Evolutionary conservation across 805 yeast species (phyloP), one percentile per base, ranked within the genome.

Genomic region (Metschnikowia kunwiensis): DNA sequence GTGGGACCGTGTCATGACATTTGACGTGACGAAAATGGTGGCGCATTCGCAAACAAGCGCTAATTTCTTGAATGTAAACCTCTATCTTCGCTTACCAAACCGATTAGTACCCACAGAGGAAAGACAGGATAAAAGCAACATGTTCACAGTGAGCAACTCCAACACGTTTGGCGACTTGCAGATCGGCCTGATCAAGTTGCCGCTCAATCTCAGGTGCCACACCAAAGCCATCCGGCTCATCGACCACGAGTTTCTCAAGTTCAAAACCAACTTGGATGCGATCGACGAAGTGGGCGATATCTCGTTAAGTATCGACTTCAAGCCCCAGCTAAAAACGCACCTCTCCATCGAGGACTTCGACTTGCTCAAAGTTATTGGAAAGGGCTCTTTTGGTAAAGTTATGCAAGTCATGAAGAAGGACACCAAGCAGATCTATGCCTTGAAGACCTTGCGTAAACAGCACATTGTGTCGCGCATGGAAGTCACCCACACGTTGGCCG

Each of bases 401-500:
- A 93, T 93, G 97, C 98, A 93, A 63, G 98, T 93, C 27, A 80
- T 88, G 46, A 93, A 93, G 64, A 86, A 86, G 51, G 98, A 93
- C 61, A 93, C 98, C 3, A 83, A 83, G 47, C 94, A 91, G 58
- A 81, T 93, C 16, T 93, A 93, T 60, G 98, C 98, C 1, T 69
- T 93, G 56, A 93, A 93, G 61, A 88, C 97, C 0, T 79, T 93
- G 45, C 74, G 97, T 51, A 93, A 93, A 59, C 86, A 95, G 13
- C 96, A 93, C 56, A 88, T 93, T 49, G 95, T 93, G 22, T 85
- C 94, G 18, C 79, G 94, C 56, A 79, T 87, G 65, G 98, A 93
- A 64, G 97, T 93, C 16, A 86, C 89, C 3, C 98, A 93, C 61
- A 93, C 98, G 0, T 65, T 93, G 32, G 97, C 97, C 1, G 98